Evolutionary conservation across 164 flowering plant species (phyloP), one percentile per base, ranked within the genome.

Genomic region (Magnolia kwangsiensis): DNA sequence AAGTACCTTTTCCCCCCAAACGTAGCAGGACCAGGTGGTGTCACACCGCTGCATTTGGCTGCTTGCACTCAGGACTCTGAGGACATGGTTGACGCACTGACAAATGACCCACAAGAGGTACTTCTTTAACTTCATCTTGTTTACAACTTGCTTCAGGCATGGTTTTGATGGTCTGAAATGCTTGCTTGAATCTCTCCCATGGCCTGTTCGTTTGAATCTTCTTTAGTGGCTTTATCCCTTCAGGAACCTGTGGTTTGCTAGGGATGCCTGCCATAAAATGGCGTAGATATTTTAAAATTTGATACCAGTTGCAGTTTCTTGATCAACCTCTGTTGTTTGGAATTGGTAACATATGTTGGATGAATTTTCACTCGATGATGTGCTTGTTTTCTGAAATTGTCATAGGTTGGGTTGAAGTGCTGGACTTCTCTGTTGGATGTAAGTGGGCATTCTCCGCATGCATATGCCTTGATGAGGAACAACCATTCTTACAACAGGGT

Each of bases 11-110:
- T 92, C 77, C 77, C 84, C 8, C 98, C 98, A n/a, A 86, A 89
- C 83, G 64, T 82, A 67, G 83, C 76, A 8, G 97, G 97, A 20
- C 90, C 97, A 77, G 94, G 92, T 51, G 95, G 93, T 29, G 59
- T 92, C 75, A 90, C 98, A 23, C 96, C 98, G 76, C 77, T 95
- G 64, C 98, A 94, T 85, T 83, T 94, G 78, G 96, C 96, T 80
- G 98, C 98, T 71, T 87, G 85, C 78, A 88, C 84, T 2, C 83
- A 87, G 11, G 89, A 76, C 24, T 87, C 94, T 0, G 90, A 89
- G 71, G 89, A 86, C 66, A 71, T 92, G 58, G 80, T 94, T 64
- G 95, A 94, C 82, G 86, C 88, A 58, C 74, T 94, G 81, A 94
- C 96, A 64, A 91, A 79, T 83, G 98, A 94, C 75, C 97, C 94